Conservation (phyloP, 345 rosid species). For the Geranium brycei region DNA sequence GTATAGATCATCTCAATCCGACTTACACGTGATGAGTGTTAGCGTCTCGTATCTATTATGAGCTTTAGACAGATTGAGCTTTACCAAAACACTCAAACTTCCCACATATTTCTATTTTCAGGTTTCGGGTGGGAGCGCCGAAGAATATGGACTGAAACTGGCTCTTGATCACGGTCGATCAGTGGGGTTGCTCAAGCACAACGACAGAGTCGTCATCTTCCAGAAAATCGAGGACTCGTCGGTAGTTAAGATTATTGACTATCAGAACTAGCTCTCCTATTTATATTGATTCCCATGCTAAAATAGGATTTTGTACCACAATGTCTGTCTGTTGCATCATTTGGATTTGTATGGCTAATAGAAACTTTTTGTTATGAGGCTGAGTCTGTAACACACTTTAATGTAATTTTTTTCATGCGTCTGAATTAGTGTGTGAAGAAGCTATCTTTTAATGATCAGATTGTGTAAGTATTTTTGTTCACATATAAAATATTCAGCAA, state of each 20-base stretch:
- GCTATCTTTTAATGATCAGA: too few species aligned
- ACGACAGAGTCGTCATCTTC: conserved; percentile 17
- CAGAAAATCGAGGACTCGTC: conserved; percentile 19
- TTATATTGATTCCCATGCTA: not conserved
- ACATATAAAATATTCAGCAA: too few species aligned
- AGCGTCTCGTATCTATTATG: too few species aligned
- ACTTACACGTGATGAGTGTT: too few species aligned
- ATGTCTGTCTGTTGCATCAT: not conserved
- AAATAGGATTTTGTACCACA: not conserved
- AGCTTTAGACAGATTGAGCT: too few species aligned
- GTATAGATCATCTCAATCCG: too few species aligned
- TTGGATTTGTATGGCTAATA: not conserved
- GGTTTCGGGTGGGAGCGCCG: not conserved
- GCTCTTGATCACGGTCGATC: conserved; percentile 20
- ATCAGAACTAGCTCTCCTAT: not conserved
- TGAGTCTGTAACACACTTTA: too few species aligned
- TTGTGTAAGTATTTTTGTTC: too few species aligned
- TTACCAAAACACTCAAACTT: too few species aligned
- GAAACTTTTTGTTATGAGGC: too few species aligned
- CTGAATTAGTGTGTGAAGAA: too few species aligned
- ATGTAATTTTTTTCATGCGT: too few species aligned
- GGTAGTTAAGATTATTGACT: conserved; percentile 18
- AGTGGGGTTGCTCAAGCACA: conserved; percentile 12
- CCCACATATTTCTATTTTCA: not conserved
- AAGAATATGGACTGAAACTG: conserved; percentile 16